Evolutionary conservation across 495 filamentous ascomycete species (phyloP).

Genomic region (Penicillium daleae): DNA sequence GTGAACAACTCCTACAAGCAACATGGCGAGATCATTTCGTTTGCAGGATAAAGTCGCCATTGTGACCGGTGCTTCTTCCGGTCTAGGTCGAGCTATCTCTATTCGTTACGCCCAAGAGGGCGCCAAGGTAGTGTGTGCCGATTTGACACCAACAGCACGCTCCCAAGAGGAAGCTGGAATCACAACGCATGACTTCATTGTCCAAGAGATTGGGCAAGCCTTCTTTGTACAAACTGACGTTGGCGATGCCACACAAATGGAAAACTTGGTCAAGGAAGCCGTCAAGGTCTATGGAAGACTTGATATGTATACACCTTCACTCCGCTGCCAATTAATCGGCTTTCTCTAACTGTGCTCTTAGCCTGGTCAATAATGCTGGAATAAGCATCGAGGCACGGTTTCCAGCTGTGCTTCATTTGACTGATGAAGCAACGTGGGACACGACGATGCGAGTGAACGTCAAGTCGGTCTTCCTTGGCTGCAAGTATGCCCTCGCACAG

Average conservation of each 20-base stretch:
- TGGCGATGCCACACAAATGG: slow-evolving; percentile 38
- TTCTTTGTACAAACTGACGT: slow-evolving; percentile 55
- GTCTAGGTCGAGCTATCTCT: slow-evolving; percentile 52
- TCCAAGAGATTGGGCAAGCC: slow-evolving; percentile 39
- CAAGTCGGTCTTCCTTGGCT: slow-evolving; percentile 55
- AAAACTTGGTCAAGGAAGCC: slow-evolving; percentile 39
- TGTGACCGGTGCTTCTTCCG: slow-evolving; percentile 54
- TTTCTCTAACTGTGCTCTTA: slow-evolving; percentile 9
- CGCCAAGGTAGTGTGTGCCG: slow-evolving; percentile 52
- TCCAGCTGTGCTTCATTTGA: slow-evolving; percentile 42
- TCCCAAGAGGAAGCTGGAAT: slow-evolving; percentile 34
- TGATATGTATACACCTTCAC: slow-evolving; percentile 45
- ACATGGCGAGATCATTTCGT: slow-evolving; percentile 19
- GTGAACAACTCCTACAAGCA: background rate
- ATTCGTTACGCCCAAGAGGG: slow-evolving; percentile 49
- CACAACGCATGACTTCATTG: slow-evolving; percentile 49
- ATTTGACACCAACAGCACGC: slow-evolving; percentile 42
- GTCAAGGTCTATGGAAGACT: slow-evolving; percentile 49
- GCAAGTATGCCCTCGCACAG: slow-evolving; percentile 53
- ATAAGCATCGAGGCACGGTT: slow-evolving; percentile 32
- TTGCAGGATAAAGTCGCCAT: slow-evolving; percentile 46
- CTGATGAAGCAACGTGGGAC: slow-evolving; percentile 47
- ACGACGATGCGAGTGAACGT: slow-evolving; percentile 48
- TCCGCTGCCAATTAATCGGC: background rate
- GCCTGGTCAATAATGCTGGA: slow-evolving; percentile 60